phyloP scores from a whole-genome alignment of 805 yeast genomes.

The Barnettozyma californica region DNA sequence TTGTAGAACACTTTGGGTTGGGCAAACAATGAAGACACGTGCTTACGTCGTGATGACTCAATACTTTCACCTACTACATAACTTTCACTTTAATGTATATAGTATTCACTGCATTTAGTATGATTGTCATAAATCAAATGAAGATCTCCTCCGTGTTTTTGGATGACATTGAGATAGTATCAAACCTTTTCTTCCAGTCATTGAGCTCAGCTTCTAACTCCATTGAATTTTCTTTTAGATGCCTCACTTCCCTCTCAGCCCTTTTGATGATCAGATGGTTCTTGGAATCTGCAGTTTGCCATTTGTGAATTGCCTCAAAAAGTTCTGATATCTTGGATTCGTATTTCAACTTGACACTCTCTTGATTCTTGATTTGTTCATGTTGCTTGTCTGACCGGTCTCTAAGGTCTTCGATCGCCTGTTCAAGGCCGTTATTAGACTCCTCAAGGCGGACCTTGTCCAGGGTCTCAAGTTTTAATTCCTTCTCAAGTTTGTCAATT shows the following conservation, averaged over 20 bases:
- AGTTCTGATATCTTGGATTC: conserved; percentile 45
- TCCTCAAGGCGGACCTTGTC: conserved; percentile 49
- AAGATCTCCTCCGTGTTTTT: conserved; percentile 23
- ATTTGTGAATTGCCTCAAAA: conserved; percentile 36
- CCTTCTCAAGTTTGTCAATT: conserved; percentile 45
- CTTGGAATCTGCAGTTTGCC: conserved; percentile 41
- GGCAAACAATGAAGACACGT: conserved; percentile 10
- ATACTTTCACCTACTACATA: background rate
- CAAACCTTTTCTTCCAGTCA: conserved; percentile 45
- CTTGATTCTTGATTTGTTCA: conserved; percentile 44
- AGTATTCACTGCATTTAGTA: background rate
- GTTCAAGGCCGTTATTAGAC: conserved; percentile 42
- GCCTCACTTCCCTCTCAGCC: conserved; percentile 51
- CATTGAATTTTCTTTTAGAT: conserved; percentile 46
- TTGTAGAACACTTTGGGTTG: conserved; percentile 65
- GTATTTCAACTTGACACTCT: conserved; percentile 53
- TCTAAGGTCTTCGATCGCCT: conserved; percentile 49
- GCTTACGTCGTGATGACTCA: background rate
- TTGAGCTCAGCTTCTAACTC: conserved; percentile 52
- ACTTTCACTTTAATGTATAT: background rate
- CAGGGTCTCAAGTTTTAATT: conserved; percentile 42
- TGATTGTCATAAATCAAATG: conserved; percentile 11
- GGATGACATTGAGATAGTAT: conserved; percentile 19
- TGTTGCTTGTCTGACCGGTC: conserved; percentile 47
- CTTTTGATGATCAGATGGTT: conserved; percentile 39